Base-by-base conservation (phyloP, 2,329 filamentous ascomycete species). In the Paracorniculantispora psalliotae region DNA sequence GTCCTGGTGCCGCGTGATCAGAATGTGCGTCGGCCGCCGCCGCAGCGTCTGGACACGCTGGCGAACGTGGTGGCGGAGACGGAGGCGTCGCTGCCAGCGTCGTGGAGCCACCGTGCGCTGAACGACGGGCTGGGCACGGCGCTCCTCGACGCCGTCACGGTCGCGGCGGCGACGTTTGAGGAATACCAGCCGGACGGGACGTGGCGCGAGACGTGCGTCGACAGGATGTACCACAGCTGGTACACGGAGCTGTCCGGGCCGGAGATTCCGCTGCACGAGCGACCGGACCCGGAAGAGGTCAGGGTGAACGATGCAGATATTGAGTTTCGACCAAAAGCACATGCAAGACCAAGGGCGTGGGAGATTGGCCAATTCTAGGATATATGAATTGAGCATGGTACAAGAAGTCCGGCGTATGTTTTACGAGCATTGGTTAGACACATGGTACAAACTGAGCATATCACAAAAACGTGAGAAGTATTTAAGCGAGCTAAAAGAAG, bases 101-200 rank as follows among this genome's bases (percentile, higher is more conserved):
- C 17, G 19, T 17, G 30, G 33, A 19, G 23, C 13, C 7, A 13
- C 19, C 28, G 23, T 25, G n/a, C 10, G 51, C 37, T 19, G 1
- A 23, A 8, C 1, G 28, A 19, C 25, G 10, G 51, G 17, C 23
- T 21, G 12, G 33, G 30, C 3, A 30, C 49, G 23, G 21, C 25
- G 6, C 33, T 39, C 48, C 13, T 35, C 23, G 50, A 53, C 37
- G 13, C 30, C 13, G 21, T 46, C 30, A 19, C 35, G 4, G 2
- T n/a, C 4, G 41, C 41, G 30, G 41, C 43, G 19, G 21, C 25
- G 30, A 56, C 33, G 6, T 57, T 57, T 49, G 6, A 41, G 5
- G 54, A 57, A 23, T 57, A 57, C 35, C 54, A 39, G 25, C 43
- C 4, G 6, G 30, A 49, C 26, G 54, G 54, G 5, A 57, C 44